Base-by-base conservation (phyloP, 2,329 filamentous ascomycete genomes). In the Orbilia ellipsospora region DNA sequence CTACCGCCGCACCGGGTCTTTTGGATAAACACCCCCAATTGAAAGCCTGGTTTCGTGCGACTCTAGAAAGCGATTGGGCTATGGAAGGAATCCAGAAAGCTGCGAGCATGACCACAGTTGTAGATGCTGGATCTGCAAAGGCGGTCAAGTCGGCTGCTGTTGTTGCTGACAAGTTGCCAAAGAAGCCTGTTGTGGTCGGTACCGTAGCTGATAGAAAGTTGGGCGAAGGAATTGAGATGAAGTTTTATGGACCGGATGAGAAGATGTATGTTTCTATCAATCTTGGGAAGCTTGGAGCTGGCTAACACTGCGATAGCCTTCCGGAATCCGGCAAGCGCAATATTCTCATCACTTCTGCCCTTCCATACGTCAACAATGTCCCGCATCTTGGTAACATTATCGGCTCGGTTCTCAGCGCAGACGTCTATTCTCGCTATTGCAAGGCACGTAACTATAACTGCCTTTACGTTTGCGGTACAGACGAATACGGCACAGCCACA, bases 401-500 rank as follows among this genome's bases (percentile, higher is more conserved):
- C 77, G 93, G 93, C 77, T 92, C 90, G 79, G 93, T 97, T 45
- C 87, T 97, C 79, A 93, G 90, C 77, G 94, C 94, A 79, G 94
- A 97, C 81, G 92, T 96, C 77, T 97, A 91, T 82, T 87, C 91
- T 50, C 82, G 79, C 77, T 96, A 91, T 84, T 92, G 90, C 84
- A 92, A 92, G 83, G 90, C 91, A 51, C 88, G 92, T 80, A 91
- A 90, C 67, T 87, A 90, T 80, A 91, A 89, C 78, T 96, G 93
- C 0, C 87, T 97, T 60, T 97, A 89, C 82, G 86, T 97, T 79
- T 96, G 94, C 83, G 93, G 93, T 69, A 92, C 90, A 61, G 94
- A 97, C 84, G 92, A 98, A 84, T 98, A 97, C 83, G 94, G 94
- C 70, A 98, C 94, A 12, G 94, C 94, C 20, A 97, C 94, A 36